Conservation (phyloP, 163 green algal species). For the Chloromonas sp. region DNA sequence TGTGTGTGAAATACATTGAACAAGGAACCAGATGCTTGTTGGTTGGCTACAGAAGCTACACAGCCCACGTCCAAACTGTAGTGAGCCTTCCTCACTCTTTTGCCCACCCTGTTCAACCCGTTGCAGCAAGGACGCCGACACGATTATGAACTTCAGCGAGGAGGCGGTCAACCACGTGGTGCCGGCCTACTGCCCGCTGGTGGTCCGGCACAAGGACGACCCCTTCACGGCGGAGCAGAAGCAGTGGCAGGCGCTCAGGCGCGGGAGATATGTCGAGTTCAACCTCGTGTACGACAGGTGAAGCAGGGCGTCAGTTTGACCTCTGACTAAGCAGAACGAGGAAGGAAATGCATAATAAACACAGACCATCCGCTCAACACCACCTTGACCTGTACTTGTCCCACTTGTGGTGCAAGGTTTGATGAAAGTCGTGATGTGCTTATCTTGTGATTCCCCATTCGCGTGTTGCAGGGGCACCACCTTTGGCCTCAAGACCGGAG, state of each 20-base stretch:
- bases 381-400: no score
- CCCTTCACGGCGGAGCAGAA: conserved; percentile 84
- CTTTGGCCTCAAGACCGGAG: conserved; percentile 97
- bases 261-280: conserved; percentile 89
- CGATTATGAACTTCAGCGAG: conserved; percentile 63
- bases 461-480: conserved; percentile 56
- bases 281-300: conserved; percentile 87
- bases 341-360: background rate
- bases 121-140: conserved; percentile 30
- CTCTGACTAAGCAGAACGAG: background rate
- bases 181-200: conserved; percentile 86
- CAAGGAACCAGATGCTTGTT: no score
- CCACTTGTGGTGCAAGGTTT: background rate
- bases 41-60: no score
- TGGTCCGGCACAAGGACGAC: conserved; percentile 88
- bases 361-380: no score
- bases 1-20: no score
- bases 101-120: no score
- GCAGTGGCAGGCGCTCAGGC: conserved; percentile 87
- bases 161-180: conserved; percentile 70
- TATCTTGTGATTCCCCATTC: background rate
- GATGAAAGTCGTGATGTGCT: background rate
- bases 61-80: no score
- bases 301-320: background rate
- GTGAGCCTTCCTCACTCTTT: no score